Percentiles rank a stretch among this genome's conserved stretches.
Conservation (phyloP, 2,329 filamentous ascomycete species). For the Neonectria coccinea region DNA sequence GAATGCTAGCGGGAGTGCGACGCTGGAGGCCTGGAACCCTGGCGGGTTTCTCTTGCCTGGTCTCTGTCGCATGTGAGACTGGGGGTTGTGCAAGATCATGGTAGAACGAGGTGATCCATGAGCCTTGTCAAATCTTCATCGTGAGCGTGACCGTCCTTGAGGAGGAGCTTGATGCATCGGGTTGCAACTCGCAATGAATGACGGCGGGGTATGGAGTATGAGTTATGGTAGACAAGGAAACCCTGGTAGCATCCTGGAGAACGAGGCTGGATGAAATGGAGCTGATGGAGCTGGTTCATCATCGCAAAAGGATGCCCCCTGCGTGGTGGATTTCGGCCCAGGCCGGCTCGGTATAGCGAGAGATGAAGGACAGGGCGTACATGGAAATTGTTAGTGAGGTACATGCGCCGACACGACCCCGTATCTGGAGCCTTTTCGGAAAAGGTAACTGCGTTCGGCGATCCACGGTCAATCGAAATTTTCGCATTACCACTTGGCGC, state of each 20-base stretch:
- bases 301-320: constrained; percentile 22
- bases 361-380: constrained; percentile 28
- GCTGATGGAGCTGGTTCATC: constrained; percentile 29
- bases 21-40: constrained; percentile 6
- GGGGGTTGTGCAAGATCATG: constrained; percentile 12
- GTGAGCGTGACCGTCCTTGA: constrained; percentile 9
- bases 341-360: constrained; percentile 10
- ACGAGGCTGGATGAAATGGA: constrained; percentile 37
- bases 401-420: constrained; percentile 45
- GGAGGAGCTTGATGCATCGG: constrained; percentile 10
- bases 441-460: constrained; percentile 46
- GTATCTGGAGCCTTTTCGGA: constrained; percentile 42
- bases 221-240: constrained; percentile 4
- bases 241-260: constrained; percentile 37
- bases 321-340: constrained; percentile 23
- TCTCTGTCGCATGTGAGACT: constrained; percentile 20
- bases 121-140: background rate
- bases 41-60: background rate
- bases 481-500: constrained; percentile 46
- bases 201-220: constrained; percentile 18
- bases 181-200: constrained; percentile 10
- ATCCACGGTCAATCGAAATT: constrained; percentile 48
- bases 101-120: background rate
- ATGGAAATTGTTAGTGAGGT: constrained; percentile 55
- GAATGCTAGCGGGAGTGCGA: constrained; percentile 18